Conservation (phyloP, 805 yeast genomes). For the Spathaspora passalidarum region DNA sequence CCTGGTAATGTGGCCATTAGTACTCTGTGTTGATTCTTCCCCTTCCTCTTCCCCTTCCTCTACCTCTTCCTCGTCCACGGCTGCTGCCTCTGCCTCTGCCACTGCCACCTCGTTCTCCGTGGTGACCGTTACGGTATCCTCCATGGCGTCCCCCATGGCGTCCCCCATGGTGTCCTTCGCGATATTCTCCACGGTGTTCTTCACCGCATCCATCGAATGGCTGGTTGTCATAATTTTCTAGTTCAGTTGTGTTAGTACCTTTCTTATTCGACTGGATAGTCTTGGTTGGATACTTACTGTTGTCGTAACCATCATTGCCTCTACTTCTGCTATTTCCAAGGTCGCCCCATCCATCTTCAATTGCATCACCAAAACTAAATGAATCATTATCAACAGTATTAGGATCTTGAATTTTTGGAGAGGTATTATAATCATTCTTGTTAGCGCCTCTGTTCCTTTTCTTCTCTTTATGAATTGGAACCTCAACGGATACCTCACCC, state of each 20-base stretch:
- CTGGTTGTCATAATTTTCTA: background rate
- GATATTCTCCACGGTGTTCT: background rate
- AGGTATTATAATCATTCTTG: background rate
- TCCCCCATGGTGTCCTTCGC: slow-evolving; percentile 1
- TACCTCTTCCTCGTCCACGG: slow-evolving; percentile 3
- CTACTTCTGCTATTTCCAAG: background rate
- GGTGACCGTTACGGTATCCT: no score
- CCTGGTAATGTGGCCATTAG: slow-evolving; percentile 2
- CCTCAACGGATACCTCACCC: background rate
- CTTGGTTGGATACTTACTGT: background rate
- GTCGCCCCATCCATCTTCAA: slow-evolving; percentile 2
- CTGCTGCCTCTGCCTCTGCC: slow-evolving; percentile 3
- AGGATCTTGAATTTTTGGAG: background rate
- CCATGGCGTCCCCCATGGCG: background rate
- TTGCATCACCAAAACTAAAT: background rate
- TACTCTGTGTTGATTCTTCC: background rate
- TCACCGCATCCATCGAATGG: background rate
- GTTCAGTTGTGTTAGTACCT: background rate
- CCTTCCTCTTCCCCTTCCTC: slow-evolving; percentile 4
- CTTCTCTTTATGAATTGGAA: background rate
- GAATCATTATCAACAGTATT: background rate
- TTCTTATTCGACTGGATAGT: background rate
- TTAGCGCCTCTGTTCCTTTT: background rate
- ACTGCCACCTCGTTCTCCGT: background rate
- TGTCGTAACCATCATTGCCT: background rate